phyloP scores from a whole-genome alignment of 176 grass and related monocot species.

The Hordeum marinum region DNA sequence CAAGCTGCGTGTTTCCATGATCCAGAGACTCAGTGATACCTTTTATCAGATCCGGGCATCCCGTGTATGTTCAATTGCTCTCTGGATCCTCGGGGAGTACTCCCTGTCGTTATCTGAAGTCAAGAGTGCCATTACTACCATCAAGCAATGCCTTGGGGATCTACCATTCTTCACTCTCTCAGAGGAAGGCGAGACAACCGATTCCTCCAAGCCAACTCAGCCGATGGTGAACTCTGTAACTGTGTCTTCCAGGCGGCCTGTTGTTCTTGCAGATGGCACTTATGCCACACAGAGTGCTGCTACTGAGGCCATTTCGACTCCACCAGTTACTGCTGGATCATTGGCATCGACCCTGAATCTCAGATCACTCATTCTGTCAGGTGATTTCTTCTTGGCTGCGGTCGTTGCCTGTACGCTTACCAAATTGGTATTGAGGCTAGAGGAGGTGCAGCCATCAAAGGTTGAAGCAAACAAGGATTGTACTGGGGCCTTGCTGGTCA shows the following conservation, averaged over 20 bases:
- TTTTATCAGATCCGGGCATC: conserved; percentile 79
- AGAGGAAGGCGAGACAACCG: conserved; percentile 42
- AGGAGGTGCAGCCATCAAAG: conserved; percentile 59
- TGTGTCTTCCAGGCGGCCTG: conserved; percentile 60
- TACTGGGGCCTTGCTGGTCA: conserved; percentile 46
- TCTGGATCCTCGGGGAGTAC: conserved; percentile 79
- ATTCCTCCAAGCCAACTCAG: conserved; percentile 41
- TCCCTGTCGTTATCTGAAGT: conserved; percentile 73
- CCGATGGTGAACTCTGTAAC: conserved; percentile 35
- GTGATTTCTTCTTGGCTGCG: conserved; percentile 62
- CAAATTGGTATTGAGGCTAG: conserved; percentile 69
- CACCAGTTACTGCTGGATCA: conserved; percentile 40
- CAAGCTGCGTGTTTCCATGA: conserved; percentile 77
- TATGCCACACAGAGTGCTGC: conserved; percentile 76
- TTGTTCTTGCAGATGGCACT: conserved; percentile 63
- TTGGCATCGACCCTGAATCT: conserved; percentile 43
- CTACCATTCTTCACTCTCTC: conserved; percentile 59
- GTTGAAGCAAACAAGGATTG: conserved; percentile 48
- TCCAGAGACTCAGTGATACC: conserved; percentile 60
- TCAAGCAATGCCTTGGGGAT: conserved; percentile 69
- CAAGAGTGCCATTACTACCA: conserved; percentile 51
- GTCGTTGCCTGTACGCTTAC: conserved; percentile 42
- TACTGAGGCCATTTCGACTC: conserved; percentile 42
- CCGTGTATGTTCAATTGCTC: conserved; percentile 49
- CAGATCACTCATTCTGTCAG: conserved; percentile 64